Percentiles rank a stretch among this genome's conserved stretches.
Evolutionary conservation across 345 rosid genomes (phyloP).

Genomic region (Streptanthus diversifolius): DNA sequence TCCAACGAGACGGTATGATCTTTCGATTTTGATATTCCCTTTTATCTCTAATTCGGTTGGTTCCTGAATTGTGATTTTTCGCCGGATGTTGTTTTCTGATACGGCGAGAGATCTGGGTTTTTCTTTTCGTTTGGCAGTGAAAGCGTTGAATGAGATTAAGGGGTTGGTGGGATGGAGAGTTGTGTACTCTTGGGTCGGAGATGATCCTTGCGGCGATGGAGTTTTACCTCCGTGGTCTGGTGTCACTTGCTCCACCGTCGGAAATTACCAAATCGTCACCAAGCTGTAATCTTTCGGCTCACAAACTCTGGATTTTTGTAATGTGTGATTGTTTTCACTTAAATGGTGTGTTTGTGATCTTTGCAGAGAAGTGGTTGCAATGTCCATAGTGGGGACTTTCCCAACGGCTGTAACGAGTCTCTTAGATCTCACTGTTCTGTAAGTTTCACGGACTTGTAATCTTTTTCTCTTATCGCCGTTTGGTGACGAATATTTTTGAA

Average conservation of each 20-base stretch:
- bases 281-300: constrained; percentile 52
- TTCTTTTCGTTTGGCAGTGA: constrained; percentile 32
- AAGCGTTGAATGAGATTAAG: constrained; percentile 71
- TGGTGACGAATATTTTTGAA: background rate
- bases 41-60: background rate
- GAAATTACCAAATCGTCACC: constrained; percentile 74
- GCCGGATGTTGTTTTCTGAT: no score
- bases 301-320: background rate
- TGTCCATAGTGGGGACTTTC: constrained; percentile 70
- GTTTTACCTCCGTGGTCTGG: constrained; percentile 81
- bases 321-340: background rate
- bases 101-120: no score
- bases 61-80: background rate
- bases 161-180: constrained; percentile 68
- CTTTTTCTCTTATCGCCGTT: background rate
- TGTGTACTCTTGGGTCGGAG: constrained; percentile 74
- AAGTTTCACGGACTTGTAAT: constrained; percentile 5
- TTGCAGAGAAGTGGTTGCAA: constrained; percentile 60
- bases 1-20: constrained; percentile 49
- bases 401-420: constrained; percentile 73
- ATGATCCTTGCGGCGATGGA: constrained; percentile 76
- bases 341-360: background rate
- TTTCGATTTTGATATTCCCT: background rate
- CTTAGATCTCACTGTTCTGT: constrained; percentile 72
- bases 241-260: constrained; percentile 71